Percentiles rank a stretch among this genome's conserved stretches.
phyloP scores from a whole-genome alignment of 2,329 filamentous ascomycete species.

The Metarhizium rileyi region DNA sequence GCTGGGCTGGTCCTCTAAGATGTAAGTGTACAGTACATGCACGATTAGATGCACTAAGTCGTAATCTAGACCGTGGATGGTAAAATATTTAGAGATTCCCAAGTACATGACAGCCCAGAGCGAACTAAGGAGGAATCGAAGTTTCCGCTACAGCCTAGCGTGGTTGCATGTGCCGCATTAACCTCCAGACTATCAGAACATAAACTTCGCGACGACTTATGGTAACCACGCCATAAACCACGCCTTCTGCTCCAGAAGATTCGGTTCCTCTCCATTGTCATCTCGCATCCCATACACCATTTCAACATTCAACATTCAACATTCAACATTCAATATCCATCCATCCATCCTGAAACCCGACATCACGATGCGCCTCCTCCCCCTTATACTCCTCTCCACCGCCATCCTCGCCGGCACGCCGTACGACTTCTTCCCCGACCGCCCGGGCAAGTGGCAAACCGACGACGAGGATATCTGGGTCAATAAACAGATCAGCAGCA shows the following conservation, averaged over 20 bases:
- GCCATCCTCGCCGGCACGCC: background rate
- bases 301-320: too few relatives aligned
- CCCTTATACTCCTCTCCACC: background rate
- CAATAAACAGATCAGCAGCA: background rate
- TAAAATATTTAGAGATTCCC: background rate
- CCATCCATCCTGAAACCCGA: too few relatives aligned
- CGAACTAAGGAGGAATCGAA: too few relatives aligned
- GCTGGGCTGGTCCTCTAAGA: conserved; percentile 9
- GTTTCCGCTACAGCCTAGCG: too few relatives aligned
- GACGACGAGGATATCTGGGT: background rate
- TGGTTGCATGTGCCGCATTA: too few relatives aligned
- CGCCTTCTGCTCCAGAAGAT: background rate
- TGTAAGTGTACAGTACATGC: background rate
- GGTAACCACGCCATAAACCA: background rate
- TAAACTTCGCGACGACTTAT: background rate
- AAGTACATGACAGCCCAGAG: too few relatives aligned
- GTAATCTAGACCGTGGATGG: background rate
- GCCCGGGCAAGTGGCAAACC: background rate
- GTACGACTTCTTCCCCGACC: background rate
- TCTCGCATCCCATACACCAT: too few relatives aligned
- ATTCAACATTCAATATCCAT: too few relatives aligned
- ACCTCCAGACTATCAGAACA: background rate
- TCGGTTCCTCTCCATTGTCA: background rate
- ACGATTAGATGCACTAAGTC: background rate
- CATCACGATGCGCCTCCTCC: background rate